Evolutionary conservation across 2,329 filamentous ascomycete genomes (phyloP), one percentile per base, ranked within the genome.

Genomic region (Aureobasidium sp.): DNA sequence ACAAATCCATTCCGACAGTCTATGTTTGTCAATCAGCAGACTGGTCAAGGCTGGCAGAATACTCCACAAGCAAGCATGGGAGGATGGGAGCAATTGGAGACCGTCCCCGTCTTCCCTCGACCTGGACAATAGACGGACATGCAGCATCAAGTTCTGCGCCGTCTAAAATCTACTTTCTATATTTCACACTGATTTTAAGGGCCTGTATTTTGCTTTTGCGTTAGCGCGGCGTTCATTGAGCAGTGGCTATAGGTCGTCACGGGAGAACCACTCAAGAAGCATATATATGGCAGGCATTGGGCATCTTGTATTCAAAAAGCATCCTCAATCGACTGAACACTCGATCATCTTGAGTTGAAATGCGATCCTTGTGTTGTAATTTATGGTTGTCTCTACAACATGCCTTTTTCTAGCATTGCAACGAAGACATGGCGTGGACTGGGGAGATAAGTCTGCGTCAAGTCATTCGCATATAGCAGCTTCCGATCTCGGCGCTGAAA

Each of bases 1-100:
- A 97, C 92, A 2, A 99, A 99, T 70, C 94, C 94, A 0, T 97
- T 97, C 82, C 84, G 94, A 17, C 92, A 97, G 71, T 90, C 89
- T 50, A 86, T 87, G 4, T 96, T 97, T 73, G 87, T 96, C 59
- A 94, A 96, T 71, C 92, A 96, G 70, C 82, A 86, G 65, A 96
- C 92, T 0, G 92, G 93, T 0, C 82, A 90, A 74, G 90, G 90
- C 1, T 97, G 94, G 91, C 92, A 97, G 73, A 83, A 84, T 64
- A 73, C 73, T 4, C 86, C 87, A 67, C 85, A 90, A 70, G 84
- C 88, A 9, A 93, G 94, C 4, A 89, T 96, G 66, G 91, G 92
- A 4, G 84, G 84, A 1, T 72, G 94, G 60, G 90, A 97, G 71
- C 85, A 89, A 66, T 71, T 97, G 47, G 83, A 87, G 37, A 96